Conservation (phyloP, 2,329 filamentous ascomycete species). For the Trichoderma lentiforme region DNA sequence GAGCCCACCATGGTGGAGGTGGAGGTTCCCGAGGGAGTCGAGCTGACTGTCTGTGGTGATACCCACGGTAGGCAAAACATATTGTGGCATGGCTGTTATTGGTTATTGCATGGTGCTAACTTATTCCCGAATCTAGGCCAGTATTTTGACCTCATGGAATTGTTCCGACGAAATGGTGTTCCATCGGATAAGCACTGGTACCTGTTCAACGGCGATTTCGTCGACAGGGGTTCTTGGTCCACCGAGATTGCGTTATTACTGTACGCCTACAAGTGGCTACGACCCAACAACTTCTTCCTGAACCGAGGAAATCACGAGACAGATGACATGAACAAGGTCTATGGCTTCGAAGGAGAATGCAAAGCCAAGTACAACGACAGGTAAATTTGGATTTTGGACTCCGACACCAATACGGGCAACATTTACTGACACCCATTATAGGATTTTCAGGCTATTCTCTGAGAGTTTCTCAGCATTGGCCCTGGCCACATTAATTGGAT, state of each 20-base stretch:
- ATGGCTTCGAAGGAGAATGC: constrained; percentile 98
- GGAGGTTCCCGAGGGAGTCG: constrained; percentile 70
- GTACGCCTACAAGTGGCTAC: constrained; percentile 96
- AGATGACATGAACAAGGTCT: constrained; percentile 98
- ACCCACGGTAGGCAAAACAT: constrained; percentile 69
- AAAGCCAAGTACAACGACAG: constrained; percentile 96
- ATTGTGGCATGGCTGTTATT: not conserved
- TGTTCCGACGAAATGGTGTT: constrained; percentile 86
- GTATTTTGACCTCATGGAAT: constrained; percentile 95
- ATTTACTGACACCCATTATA: constrained; percentile 26
- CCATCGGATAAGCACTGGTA: constrained; percentile 87
- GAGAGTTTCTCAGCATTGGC: constrained; percentile 96
- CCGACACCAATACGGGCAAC: not conserved
- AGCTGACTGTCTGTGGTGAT: constrained; percentile 93
- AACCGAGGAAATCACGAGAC: constrained; percentile 99
- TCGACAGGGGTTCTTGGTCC: constrained; percentile 96
- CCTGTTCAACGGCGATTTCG: constrained; percentile 98
- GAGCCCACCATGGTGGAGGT: constrained; percentile 98
- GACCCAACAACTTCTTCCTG: constrained; percentile 83
- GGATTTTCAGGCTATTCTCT: constrained; percentile 94
- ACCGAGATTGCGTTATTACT: constrained; percentile 92
- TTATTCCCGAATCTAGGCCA: constrained; percentile 59
- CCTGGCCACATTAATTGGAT: constrained; percentile 84
- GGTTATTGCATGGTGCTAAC: not conserved
- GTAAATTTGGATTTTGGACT: constrained; percentile 22